Base-by-base conservation (phyloP, 129 eudicot genomes). In the Escallonia herrerae region DNA sequence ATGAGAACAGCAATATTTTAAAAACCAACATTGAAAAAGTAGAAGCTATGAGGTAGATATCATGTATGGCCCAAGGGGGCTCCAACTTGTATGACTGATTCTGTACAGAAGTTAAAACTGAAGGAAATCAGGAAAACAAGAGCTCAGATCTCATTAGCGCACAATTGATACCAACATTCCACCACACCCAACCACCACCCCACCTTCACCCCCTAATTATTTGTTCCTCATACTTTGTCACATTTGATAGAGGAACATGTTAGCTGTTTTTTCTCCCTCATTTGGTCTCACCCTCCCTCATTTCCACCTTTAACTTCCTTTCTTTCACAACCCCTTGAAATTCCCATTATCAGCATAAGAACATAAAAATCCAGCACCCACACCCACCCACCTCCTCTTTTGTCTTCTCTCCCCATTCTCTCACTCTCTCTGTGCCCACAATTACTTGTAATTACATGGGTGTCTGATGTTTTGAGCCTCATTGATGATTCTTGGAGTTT, bases 401-500 rank as follows among this genome's bases (percentile, higher is more conserved):
- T 22, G 33, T n/a, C 54, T 7, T 49, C 12, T 49, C 12, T n/a
- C 63, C 63, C 12, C 56, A 8, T 11, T 40, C 43, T 41, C 13
- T 49, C 63, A 48, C 72, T 7, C 64, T 41, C 54, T 38, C 54
- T 5, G 4, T 8, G 2, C 7, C 7, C 22, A 57, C 11, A 8
- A 15, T 2, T 5, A 37, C 61, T 15, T 7, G 33, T 56, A 37
- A 22, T 37, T 57, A 10, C 7, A 5, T 57, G 43, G 43, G 10
- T 57, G 62, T 13, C 12, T 38, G 62, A 22, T 39, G 4, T 58
- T 33, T 43, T 58, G 4, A 58, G 15, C 9, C 43, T 37, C 46
- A 64, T 65, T 62, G 65, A 44, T 43, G 8, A 66, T 62, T 14
- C 12, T 74, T 69, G 82, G 58, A 69, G 75, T 74, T 65, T 61